Evolutionary conservation across 1,284 basidiomycete species (phyloP).

Genomic region (Pulchroboletus neoregius): DNA sequence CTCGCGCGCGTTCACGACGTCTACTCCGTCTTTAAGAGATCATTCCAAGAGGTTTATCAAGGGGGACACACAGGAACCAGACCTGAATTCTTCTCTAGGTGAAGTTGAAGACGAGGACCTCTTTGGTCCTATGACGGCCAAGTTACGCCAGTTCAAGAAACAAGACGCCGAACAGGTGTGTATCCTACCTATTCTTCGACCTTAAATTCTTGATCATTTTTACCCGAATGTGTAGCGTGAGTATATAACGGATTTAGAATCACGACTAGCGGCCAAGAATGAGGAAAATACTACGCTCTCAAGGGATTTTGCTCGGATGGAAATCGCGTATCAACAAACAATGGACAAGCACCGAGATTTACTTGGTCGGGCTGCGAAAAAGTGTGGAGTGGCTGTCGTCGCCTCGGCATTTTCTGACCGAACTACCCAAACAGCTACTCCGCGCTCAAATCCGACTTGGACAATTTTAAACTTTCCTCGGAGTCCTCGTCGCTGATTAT

Average conservation of each 20-base stretch:
- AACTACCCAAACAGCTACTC: slow-evolving; percentile 16
- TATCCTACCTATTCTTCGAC: background rate
- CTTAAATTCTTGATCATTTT: background rate
- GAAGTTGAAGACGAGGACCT: background rate
- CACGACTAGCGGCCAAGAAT: slow-evolving; percentile 17
- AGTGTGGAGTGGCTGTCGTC: slow-evolving; percentile 9
- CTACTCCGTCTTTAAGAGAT: slow-evolving; percentile 8
- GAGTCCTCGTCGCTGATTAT: slow-evolving; percentile 17
- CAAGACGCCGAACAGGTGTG: slow-evolving; percentile 18
- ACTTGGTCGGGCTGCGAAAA: slow-evolving; percentile 19
- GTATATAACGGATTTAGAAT: slow-evolving; percentile 20
- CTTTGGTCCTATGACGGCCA: background rate
- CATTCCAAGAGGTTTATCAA: slow-evolving; percentile 7
- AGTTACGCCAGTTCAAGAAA: slow-evolving; percentile 2
- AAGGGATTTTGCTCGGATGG: slow-evolving; percentile 12
- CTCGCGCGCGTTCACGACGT: slow-evolving; percentile 1
- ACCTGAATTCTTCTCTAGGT: background rate
- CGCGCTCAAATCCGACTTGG: slow-evolving; percentile 25
- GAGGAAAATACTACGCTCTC: slow-evolving; percentile 17
- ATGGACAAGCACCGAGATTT: slow-evolving; percentile 19
- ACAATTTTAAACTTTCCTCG: slow-evolving; percentile 18
- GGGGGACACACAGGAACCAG: slow-evolving; percentile 8
- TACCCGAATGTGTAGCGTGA: slow-evolving; percentile 15
- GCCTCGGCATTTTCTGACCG: background rate
- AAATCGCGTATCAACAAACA: slow-evolving; percentile 19